Evolutionary conservation across 2,329 filamentous ascomycete species (phyloP).

Genomic region (Claviceps sp.): DNA sequence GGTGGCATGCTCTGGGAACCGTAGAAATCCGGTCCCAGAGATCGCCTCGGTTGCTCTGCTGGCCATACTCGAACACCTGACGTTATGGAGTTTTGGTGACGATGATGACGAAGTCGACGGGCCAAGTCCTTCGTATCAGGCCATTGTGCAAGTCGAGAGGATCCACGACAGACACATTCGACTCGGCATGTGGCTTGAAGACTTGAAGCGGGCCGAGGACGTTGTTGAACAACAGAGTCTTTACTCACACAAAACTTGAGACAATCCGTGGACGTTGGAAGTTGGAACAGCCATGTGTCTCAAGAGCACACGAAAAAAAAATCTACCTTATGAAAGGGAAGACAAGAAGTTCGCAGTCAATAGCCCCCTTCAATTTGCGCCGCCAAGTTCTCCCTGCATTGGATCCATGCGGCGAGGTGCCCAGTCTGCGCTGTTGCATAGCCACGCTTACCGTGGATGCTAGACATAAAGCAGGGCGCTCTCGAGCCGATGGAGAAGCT

Average conservation of each 20-base stretch:
- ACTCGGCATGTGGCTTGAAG: conserved; percentile 19
- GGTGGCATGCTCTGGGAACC: conserved; percentile 17
- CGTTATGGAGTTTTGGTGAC: conserved; percentile 20
- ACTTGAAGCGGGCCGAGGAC: conserved; percentile 10
- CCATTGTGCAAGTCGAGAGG: conserved; percentile 3
- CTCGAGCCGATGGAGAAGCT: too few species aligned
- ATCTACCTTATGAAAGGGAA: too few species aligned
- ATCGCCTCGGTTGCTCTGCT: conserved; percentile 18
- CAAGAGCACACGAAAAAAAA: too few species aligned
- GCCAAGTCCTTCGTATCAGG: conserved; percentile 5
- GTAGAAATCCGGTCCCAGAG: conserved; percentile 15
- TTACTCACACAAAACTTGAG: background rate
- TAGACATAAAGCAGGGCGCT: too few species aligned
- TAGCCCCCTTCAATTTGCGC: too few species aligned
- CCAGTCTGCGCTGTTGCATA: too few species aligned
- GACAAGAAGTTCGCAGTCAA: too few species aligned
- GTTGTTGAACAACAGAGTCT: background rate
- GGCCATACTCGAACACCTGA: conserved; percentile 19
- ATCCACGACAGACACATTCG: conserved; percentile 17
- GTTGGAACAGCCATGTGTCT: too few species aligned
- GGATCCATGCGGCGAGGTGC: too few species aligned
- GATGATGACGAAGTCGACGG: conserved; percentile 10
- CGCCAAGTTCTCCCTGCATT: too few species aligned
- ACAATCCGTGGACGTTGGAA: background rate
- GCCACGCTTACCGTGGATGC: too few species aligned